These are phyloP conservation scores for Dioscorea cayenensis DNA, from an alignment of 116 monocot species.

Conservation along the genomic window DNA sequence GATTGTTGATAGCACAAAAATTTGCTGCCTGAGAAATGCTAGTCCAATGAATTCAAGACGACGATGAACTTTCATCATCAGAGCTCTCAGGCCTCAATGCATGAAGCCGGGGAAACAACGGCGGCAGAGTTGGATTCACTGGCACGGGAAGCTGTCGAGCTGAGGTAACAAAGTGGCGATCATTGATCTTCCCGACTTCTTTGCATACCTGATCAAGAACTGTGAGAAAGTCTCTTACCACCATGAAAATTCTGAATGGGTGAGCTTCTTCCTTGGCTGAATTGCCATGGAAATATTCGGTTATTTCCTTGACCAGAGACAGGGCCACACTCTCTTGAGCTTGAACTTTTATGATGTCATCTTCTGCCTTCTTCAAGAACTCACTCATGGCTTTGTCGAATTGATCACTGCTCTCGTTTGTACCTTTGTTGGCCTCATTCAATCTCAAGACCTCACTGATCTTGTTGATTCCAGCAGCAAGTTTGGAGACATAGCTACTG, in stretches of 20 bases:
- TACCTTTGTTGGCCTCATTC: constrained; percentile 8
- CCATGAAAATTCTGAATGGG: constrained; percentile 70
- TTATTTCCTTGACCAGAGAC: constrained; percentile 44
- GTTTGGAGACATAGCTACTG: constrained; percentile 36
- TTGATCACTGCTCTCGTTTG: constrained; percentile 6
- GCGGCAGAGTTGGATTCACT: constrained; percentile 7
- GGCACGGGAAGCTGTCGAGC: constrained; percentile 10
- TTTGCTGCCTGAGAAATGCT: background rate
- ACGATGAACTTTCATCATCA: constrained; percentile 26
- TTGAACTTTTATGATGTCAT: constrained; percentile 44
- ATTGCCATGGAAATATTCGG: constrained; percentile 73
- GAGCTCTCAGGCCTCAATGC: constrained; percentile 19
- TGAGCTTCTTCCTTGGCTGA: constrained; percentile 57
- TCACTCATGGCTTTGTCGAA: constrained; percentile 46
- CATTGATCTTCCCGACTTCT: constrained; percentile 47
- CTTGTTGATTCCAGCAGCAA: constrained; percentile 52
- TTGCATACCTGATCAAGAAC: constrained; percentile 64
- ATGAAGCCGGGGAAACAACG: constrained; percentile 14
- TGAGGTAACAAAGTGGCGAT: constrained; percentile 16
- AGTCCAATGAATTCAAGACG: constrained; percentile 1
- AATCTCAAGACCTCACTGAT: constrained; percentile 41
- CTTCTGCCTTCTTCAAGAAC: constrained; percentile 52
- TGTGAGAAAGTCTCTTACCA: constrained; percentile 63
- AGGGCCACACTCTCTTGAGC: constrained; percentile 33
- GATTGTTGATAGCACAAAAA: constrained; percentile 3